Conservation (phyloP, 2,329 filamentous ascomycete species). For the Paracoccidioides lutzii region DNA sequence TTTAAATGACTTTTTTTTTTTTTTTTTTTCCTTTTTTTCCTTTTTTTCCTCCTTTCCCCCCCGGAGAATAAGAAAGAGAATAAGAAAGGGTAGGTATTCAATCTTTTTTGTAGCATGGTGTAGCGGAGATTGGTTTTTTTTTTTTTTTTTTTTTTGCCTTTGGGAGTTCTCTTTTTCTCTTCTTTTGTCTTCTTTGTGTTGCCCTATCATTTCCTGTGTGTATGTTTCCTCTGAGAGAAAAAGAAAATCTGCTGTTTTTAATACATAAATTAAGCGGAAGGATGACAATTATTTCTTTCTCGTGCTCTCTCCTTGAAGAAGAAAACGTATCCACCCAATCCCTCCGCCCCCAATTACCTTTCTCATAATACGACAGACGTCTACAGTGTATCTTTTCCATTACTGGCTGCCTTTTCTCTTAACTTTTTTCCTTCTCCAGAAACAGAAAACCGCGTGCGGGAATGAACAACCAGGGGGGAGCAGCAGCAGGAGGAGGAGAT, state of each 20-base stretch:
- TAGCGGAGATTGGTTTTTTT: neutral
- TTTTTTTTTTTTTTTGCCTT: neutral
- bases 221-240: neutral
- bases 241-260: neutral
- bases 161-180: neutral
- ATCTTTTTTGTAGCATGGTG: neutral
- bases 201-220: neutral
- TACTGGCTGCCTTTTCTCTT: no score
- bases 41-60: neutral
- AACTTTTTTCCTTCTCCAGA: no score
- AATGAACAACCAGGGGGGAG: no score
- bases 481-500: no score
- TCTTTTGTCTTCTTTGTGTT: neutral
- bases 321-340: no score
- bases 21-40: neutral
- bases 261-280: neutral
- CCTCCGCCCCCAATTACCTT: no score
- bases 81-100: neutral
- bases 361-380: no score
- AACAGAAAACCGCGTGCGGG: no score
- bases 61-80: neutral
- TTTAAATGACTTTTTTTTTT: slow-evolving; percentile 17
- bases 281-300: neutral
- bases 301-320: neutral
- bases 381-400: no score